Percentiles rank a stretch among this genome's conserved stretches.
phyloP scores from a whole-genome alignment of 2,329 filamentous ascomycete genomes.

The Diplodia mutila region DNA sequence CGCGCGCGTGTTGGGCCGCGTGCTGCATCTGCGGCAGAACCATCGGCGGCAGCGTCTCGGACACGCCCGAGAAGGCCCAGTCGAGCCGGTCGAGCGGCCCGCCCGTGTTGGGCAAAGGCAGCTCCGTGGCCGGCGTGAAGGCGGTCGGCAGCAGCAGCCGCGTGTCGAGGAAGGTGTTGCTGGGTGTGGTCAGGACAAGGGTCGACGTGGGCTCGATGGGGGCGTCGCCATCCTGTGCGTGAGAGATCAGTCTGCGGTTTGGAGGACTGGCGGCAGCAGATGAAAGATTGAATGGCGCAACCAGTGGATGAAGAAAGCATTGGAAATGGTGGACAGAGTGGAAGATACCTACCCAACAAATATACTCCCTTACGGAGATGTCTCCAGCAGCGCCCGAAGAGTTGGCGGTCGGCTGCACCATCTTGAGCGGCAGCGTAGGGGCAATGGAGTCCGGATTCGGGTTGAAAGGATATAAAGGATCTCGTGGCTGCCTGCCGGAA shows the following conservation, averaged over 20 bases:
- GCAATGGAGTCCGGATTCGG: not conserved
- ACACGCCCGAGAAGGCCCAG: constrained; percentile 67
- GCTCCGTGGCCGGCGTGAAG: constrained; percentile 13
- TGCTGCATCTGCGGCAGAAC: constrained; percentile 25
- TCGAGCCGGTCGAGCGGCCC: constrained; percentile 52
- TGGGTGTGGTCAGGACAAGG: constrained; percentile 65
- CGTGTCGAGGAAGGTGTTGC: constrained; percentile 63
- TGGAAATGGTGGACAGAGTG: not conserved
- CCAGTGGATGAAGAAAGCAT: not conserved
- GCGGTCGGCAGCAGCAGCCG: constrained; percentile 51
- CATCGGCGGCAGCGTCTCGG: constrained; percentile 30
- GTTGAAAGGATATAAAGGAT: not conserved
- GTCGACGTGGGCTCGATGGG: constrained; percentile 66
- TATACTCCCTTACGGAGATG: constrained; percentile 20
- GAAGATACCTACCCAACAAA: constrained; percentile 19
- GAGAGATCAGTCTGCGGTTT: not conserved
- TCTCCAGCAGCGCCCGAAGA: not conserved
- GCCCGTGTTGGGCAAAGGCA: constrained; percentile 32
- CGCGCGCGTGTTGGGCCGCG: constrained; percentile 18
- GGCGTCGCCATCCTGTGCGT: constrained; percentile 33
- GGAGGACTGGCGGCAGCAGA: not conserved
- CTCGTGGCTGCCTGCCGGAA: not conserved
- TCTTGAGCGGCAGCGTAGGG: not conserved
- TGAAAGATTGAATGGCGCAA: not conserved
- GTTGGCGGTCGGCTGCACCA: not conserved